Base-by-base conservation (phyloP, 306 rosid genomes). In the Notholithocarpus densiflorus region DNA sequence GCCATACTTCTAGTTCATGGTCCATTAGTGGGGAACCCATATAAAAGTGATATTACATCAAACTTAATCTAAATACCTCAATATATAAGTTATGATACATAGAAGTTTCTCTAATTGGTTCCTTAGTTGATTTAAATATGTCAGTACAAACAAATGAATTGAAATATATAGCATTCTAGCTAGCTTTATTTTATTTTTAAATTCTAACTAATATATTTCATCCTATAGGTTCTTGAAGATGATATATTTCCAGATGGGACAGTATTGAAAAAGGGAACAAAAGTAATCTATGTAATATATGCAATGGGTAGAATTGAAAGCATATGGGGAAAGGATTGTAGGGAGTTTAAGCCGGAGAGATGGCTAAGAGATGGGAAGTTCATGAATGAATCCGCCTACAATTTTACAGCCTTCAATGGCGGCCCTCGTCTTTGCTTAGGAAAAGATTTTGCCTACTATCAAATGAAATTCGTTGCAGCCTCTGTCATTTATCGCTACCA, bases 371-470 rank as follows among this genome's bases (percentile, higher is more conserved):
- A 91, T 62, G 97, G 96, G 0, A 74, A 62, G 2, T 95, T 87
- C 89, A 86, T 87, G 91, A 87, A 93, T 53, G 96, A 92, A 32
- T 89, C 97, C 2, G 97, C 97, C 0, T 95, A 95, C 88, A 91
- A 87, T 74, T 95, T 95, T 86, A 82, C 93, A 2, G 96, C 97
- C 57, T 95, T 95, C 87, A 95, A 95, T n/a, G 98, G 97, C 6
- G 98, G 98, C 13, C 98, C 98, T 29, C 86, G 98, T 2, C 75
- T 92, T 19, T 95, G 98, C 69, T 86, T 95, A 73, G 98, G 98
- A 62, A 90, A 88, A 79, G 97, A 95, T 71, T 92, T 95, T 75
- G 98, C 98, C 2, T 92, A 92, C 65, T 92, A 91, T 48, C 98
- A 95, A 18, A 95, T 95, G 98, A 92, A 92, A 82, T 92, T 85